phyloP scores from a whole-genome alignment of 768 basidiomycete genomes.

The Megacollybia marginata region DNA sequence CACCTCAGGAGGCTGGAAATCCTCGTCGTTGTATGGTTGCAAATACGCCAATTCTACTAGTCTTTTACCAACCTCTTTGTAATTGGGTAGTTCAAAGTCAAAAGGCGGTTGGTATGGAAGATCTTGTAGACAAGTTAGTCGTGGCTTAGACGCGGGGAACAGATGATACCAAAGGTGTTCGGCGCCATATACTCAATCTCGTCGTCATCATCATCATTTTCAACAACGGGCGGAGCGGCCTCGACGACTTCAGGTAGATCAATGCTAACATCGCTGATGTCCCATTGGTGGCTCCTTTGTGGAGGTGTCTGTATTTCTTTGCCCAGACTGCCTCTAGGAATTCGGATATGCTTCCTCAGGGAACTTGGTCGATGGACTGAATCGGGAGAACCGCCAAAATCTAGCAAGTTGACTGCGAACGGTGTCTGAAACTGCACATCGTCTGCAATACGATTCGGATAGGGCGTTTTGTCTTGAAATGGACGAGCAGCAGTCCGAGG shows the following conservation, averaged over 20 bases:
- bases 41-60: conserved; percentile 28
- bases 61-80: conserved; percentile 29
- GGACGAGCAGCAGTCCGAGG: conserved; percentile 30
- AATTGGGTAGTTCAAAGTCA: conserved; percentile 38
- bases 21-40: conserved; percentile 21
- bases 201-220: conserved; percentile 29
- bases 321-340: conserved; percentile 37
- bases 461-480: conserved; percentile 70
- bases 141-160: not conserved
- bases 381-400: conserved; percentile 31
- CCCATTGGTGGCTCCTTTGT: conserved; percentile 65
- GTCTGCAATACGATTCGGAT: conserved; percentile 48
- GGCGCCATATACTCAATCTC: conserved; percentile 50
- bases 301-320: conserved; percentile 60
- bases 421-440: conserved; percentile 25
- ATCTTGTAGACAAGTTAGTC: conserved; percentile 18
- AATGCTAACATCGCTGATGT: conserved; percentile 45
- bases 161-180: conserved; percentile 17
- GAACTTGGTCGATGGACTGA: conserved; percentile 59
- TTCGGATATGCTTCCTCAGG: conserved; percentile 53
- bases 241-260: conserved; percentile 7
- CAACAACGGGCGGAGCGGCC: conserved; percentile 21
- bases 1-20: conserved; percentile 12
- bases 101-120: conserved; percentile 35
- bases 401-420: conserved; percentile 22